phyloP scores from a whole-genome alignment of 1,284 basidiomycete species.

The Kalmanozyma brasiliensis region DNA sequence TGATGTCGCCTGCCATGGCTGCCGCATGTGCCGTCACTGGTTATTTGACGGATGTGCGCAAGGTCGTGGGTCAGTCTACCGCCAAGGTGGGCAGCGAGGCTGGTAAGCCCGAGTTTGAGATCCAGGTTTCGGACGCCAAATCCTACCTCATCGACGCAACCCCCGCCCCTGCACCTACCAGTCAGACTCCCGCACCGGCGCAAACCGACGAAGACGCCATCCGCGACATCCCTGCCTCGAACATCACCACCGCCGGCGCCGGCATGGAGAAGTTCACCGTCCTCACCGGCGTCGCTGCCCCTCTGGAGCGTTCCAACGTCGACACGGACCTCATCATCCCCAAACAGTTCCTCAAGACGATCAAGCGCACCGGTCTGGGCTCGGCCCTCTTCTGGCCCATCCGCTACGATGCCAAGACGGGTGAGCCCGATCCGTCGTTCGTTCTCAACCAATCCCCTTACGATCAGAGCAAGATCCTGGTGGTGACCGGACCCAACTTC shows the following conservation, averaged over 20 bases:
- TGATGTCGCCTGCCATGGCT: constrained; percentile 67
- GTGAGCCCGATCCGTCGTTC: constrained; percentile 55
- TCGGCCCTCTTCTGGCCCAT: constrained; percentile 63
- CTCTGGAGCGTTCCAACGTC: constrained; percentile 63
- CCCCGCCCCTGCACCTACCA: constrained; percentile 38
- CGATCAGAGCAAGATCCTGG: constrained; percentile 58
- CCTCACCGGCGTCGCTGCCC: constrained; percentile 64
- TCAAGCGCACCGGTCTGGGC: constrained; percentile 66
- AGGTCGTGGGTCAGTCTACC: constrained; percentile 44
- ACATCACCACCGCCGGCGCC: constrained; percentile 39
- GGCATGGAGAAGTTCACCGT: constrained; percentile 63
- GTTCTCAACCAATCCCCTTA: constrained; percentile 63
- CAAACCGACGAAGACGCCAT: constrained; percentile 55
- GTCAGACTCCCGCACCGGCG: constrained; percentile 6
- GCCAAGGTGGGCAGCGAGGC: constrained; percentile 53
- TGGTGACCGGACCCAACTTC: constrained; percentile 64
- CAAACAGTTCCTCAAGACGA: constrained; percentile 67
- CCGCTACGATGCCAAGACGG: constrained; percentile 63
- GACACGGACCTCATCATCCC: constrained; percentile 67
- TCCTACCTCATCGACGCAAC: constrained; percentile 54
- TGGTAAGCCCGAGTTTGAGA: constrained; percentile 48
- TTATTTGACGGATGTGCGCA: constrained; percentile 66
- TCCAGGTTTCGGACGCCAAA: constrained; percentile 59
- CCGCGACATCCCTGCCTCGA: constrained; percentile 45
- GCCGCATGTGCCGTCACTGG: constrained; percentile 65